Evolutionary conservation across 1,284 basidiomycete genomes (phyloP).

Genomic region (Lentinula novae-zelandiae): DNA sequence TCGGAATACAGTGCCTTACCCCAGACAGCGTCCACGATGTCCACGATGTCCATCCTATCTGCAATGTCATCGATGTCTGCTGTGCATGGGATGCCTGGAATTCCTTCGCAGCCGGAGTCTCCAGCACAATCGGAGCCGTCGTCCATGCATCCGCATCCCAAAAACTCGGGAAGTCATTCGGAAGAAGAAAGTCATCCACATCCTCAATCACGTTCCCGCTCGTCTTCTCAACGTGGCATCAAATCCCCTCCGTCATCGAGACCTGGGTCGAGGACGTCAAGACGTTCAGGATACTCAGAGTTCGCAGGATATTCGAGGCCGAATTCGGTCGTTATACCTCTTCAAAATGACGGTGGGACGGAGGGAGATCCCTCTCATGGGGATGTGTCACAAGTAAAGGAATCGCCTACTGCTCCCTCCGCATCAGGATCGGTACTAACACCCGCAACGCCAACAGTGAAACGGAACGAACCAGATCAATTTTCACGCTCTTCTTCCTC

Average conservation of each 20-base stretch:
- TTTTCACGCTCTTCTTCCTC: too few species aligned
- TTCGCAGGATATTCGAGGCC: too few species aligned
- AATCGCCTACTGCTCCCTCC: too few species aligned
- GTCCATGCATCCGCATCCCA: background rate
- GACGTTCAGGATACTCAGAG: too few species aligned
- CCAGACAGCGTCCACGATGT: background rate
- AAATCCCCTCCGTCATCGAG: slow-evolving; percentile 6
- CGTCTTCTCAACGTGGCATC: slow-evolving; percentile 3
- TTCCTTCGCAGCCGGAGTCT: background rate
- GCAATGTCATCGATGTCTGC: background rate
- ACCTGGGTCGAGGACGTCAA: background rate
- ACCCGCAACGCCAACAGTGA: too few species aligned
- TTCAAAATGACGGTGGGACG: too few species aligned
- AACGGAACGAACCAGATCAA: too few species aligned
- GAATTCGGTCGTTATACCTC: too few species aligned
- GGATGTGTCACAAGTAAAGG: too few species aligned
- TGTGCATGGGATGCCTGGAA: background rate
- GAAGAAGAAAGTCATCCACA: background rate
- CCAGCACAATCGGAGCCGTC: background rate
- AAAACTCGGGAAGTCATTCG: background rate
- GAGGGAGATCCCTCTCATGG: too few species aligned
- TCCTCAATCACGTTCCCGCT: background rate
- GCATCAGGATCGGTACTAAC: too few species aligned
- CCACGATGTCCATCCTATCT: background rate
- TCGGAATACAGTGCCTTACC: background rate